phyloP scores from a whole-genome alignment of 139 green algal genomes.

The Picochlorum sp. region DNA sequence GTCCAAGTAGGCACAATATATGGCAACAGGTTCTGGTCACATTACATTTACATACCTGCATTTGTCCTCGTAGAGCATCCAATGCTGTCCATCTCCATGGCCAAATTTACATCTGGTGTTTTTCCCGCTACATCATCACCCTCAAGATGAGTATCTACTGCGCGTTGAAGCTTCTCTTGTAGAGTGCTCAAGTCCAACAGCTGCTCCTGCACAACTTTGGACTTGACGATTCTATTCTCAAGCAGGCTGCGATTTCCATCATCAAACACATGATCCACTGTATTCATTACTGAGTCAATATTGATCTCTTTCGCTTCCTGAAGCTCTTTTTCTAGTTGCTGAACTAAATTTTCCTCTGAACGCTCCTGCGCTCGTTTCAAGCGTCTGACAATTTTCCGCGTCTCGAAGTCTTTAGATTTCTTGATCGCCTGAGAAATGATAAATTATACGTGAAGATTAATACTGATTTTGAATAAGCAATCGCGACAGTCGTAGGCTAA shows the following conservation, averaged over 20 bases:
- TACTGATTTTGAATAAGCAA: too few species aligned
- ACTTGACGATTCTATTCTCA: background rate
- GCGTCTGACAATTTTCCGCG: background rate
- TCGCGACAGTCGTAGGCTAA: too few species aligned
- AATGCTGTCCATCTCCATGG: background rate
- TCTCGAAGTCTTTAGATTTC: conserved; percentile 1
- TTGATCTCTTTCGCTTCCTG: background rate
- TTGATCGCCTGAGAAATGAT: background rate
- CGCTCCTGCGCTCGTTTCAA: background rate
- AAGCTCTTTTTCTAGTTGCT: background rate
- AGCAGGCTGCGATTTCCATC: too few species aligned
- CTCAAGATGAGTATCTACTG: background rate
- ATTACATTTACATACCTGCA: conserved; percentile 11
- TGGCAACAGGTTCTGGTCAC: too few species aligned
- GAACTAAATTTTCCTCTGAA: background rate
- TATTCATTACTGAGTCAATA: background rate
- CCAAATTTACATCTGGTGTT: background rate
- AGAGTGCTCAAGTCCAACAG: background rate
- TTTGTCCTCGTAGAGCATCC: background rate
- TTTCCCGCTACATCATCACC: background rate
- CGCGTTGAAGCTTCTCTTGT: background rate
- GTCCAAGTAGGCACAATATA: too few species aligned
- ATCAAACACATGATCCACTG: too few species aligned
- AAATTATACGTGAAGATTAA: background rate
- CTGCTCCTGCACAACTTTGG: background rate